Evolutionary conservation across 495 filamentous ascomycete genomes (phyloP), one percentile per base, ranked within the genome.

Genomic region (Tuber aestivum): DNA sequence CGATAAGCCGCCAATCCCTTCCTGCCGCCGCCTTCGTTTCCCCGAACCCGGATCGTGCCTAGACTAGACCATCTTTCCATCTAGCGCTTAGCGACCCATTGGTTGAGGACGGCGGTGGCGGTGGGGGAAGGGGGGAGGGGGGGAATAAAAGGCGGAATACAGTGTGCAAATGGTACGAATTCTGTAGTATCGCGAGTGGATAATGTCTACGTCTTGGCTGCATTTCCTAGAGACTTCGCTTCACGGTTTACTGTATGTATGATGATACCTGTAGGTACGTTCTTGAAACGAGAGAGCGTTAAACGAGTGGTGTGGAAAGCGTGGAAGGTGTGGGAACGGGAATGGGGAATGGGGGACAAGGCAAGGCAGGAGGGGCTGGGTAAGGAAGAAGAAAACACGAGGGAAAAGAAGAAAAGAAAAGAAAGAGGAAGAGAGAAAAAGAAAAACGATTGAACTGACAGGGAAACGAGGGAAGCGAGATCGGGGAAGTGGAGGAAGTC

Each of bases 21-120:
- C 40, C 42, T 61, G 74, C 56, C 32, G 50, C 72, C 56, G 44
- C 72, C 69, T 45, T 45, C 76, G 70, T 71, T 78, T 72, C 42
- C 41, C 44, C 45, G 45, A 45, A 65, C 44, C 40, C 44, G 70
- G 72, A 79, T 75, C 76, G 76, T 71, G 70, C 61, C 44, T 41
- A n/a, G n/a, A n/a, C n/a, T n/a, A n/a, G n/a, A n/a, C 72, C 70
- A 72, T 79, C 56, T 65, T 32, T 32, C 10, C 56, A 16, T 1
- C 12, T 79, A 79, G 78, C 74, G 72, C 70, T 65, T 45, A 50
- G 71, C 35, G 42, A 41, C 48, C 70, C 56, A 75, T 79, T 79
- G 78, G 77, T 32, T 70, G 77, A 12, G 75, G 38, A n/a, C 40
- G 78, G 78, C 72, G 78, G 78, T 79, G 76, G 72, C 72, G 77